These are phyloP conservation scores for Raphanus sativus DNA, from an alignment of 345 rosid species.

Conservation along the genomic window DNA sequence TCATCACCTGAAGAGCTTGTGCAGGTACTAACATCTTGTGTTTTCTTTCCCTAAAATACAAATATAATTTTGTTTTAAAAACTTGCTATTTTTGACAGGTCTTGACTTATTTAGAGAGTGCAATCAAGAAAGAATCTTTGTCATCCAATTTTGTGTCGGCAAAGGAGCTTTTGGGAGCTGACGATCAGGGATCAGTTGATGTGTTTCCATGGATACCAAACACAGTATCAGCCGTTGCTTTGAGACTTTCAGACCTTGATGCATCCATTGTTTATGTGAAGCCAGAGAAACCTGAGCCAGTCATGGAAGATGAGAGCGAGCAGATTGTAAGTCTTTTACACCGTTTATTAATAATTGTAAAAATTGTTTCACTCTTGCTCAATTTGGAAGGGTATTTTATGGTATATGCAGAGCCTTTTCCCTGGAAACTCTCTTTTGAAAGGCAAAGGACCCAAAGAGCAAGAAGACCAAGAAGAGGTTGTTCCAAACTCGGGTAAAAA, in stretches of 20 bases:
- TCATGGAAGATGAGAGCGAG: slow-evolving; percentile 49
- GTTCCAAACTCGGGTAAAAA: slow-evolving; percentile 39
- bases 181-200: slow-evolving; percentile 45
- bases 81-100: slow-evolving; percentile 45
- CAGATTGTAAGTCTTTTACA: slow-evolving; percentile 53
- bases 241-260: slow-evolving; percentile 87
- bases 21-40: slow-evolving; percentile 54
- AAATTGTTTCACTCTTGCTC: neutral
- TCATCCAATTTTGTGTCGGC: slow-evolving; percentile 64
- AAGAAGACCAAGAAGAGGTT: slow-evolving; percentile 49
- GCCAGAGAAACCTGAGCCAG: slow-evolving; percentile 54
- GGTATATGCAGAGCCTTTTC: slow-evolving; percentile 58
- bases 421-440: slow-evolving; percentile 46
- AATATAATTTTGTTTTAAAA: neutral
- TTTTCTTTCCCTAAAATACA: slow-evolving; percentile 8
- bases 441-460: slow-evolving; percentile 49
- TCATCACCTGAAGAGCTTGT: slow-evolving; percentile 66
- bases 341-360: neutral
- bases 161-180: slow-evolving; percentile 61
- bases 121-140: slow-evolving; percentile 61
- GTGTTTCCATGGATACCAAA: slow-evolving; percentile 98
- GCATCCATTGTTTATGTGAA: slow-evolving; percentile 54
- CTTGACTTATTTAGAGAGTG: slow-evolving; percentile 70
- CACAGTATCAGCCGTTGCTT: slow-evolving; percentile 76
- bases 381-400: neutral